A percentile compares a stretch with the other conserved stretches of the same genome.
Conservation (phyloP, 495 filamentous ascomycete species). For the Penicillium atrosanguineum region DNA sequence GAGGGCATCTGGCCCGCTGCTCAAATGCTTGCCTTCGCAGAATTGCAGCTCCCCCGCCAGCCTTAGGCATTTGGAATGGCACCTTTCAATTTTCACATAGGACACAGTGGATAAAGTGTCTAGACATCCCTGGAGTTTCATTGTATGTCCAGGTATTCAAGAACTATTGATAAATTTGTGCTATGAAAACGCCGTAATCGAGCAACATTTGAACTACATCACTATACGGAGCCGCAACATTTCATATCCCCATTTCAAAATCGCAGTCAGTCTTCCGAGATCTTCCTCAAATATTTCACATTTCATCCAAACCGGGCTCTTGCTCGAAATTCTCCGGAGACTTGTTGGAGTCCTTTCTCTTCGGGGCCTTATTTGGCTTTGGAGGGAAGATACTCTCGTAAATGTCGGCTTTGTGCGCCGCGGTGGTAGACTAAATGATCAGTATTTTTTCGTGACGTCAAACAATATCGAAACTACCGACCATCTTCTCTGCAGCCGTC, state of each 20-base stretch:
- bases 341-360: not conserved
- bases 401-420: conserved; percentile 15
- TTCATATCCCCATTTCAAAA: not conserved
- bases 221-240: not conserved
- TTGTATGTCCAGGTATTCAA: too few species aligned
- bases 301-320: conserved; percentile 18
- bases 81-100: too few species aligned
- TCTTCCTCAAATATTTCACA: not conserved
- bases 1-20: too few species aligned
- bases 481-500: not conserved
- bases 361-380: not conserved
- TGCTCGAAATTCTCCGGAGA: conserved; percentile 4
- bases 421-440: conserved; percentile 12
- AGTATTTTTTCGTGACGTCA: not conserved
- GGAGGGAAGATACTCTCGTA: conserved; percentile 14
- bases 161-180: too few species aligned
- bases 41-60: too few species aligned
- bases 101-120: too few species aligned
- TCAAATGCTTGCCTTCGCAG: too few species aligned
- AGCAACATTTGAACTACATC: not conserved
- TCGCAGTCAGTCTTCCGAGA: not conserved
- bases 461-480: not conserved
- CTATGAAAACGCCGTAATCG: too few species aligned
- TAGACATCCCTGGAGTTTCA: too few species aligned
- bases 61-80: too few species aligned